Conservation (phyloP, 2,329 filamentous ascomycete species). For the Lecanoromycetidae sp. region DNA sequence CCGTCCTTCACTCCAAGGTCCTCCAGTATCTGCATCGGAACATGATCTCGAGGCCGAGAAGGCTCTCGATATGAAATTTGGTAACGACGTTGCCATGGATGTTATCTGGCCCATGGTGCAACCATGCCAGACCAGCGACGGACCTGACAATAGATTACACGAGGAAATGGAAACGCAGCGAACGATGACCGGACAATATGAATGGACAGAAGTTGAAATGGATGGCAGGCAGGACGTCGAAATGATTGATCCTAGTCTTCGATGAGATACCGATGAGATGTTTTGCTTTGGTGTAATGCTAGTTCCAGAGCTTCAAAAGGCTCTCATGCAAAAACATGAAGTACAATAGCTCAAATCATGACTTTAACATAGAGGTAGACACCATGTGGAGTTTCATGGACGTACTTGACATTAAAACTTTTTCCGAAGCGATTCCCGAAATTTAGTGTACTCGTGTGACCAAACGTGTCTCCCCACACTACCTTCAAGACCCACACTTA, state of each 20-base stretch:
- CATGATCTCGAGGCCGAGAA: conserved; percentile 8
- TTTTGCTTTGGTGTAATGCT: too few relatives aligned
- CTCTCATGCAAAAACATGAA: too few relatives aligned
- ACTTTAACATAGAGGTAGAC: too few relatives aligned
- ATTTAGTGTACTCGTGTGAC: too few relatives aligned
- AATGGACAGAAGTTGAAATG: neutral
- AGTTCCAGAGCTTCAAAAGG: too few relatives aligned
- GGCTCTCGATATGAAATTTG: conserved; percentile 5
- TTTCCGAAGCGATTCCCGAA: too few relatives aligned
- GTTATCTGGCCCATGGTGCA: conserved; percentile 6
- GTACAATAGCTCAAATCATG: neutral
- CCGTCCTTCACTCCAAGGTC: conserved; percentile 4
- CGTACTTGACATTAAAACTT: too few relatives aligned
- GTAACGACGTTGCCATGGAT: neutral
- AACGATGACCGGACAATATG: conserved; percentile 9
- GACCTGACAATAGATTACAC: conserved; percentile 5
- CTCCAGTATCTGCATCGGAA: neutral
- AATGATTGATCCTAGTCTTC: conserved; percentile 13
- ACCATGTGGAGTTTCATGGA: too few relatives aligned
- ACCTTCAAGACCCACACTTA: too few relatives aligned
- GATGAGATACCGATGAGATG: neutral
- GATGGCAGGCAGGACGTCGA: neutral
- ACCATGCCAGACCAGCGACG: neutral
- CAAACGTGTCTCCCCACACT: too few relatives aligned
- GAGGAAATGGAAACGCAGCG: conserved; percentile 13